A percentile compares a stretch with the other conserved stretches of the same genome.
These are phyloP conservation scores for Yueomyces sp. DNA, from an alignment of 1,139 yeast species.

Conservation along the genomic window DNA sequence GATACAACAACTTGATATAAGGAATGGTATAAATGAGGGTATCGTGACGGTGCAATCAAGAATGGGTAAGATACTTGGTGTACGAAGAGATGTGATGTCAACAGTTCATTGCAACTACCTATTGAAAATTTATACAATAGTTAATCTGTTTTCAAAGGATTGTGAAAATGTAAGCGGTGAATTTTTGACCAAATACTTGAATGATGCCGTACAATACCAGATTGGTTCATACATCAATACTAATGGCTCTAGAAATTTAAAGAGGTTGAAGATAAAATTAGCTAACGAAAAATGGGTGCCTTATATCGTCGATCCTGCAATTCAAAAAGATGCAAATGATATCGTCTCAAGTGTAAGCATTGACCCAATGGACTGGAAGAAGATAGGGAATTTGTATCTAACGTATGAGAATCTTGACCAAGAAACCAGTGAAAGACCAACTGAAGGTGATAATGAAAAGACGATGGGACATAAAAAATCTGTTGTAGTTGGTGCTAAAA, in stretches of 20 bases:
- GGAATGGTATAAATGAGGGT: conserved; percentile 40
- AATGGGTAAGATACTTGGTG: conserved; percentile 65
- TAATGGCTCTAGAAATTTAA: conserved; percentile 41
- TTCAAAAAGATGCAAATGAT: conserved; percentile 44
- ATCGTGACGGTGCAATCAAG: conserved; percentile 67
- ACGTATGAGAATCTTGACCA: too few relatives aligned
- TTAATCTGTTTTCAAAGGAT: conserved; percentile 61
- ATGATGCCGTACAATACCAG: conserved; percentile 58
- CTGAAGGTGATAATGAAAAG: conserved; percentile 1
- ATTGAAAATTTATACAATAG: conserved; percentile 51
- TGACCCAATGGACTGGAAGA: conserved; percentile 41
- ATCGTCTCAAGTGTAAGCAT: conserved; percentile 39
- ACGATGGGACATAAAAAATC: conserved; percentile 26
- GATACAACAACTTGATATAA: conserved; percentile 53
- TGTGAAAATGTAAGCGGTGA: conserved; percentile 80
- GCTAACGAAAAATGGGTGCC: conserved; percentile 79
- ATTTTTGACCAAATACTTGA: conserved; percentile 45
- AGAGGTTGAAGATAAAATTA: conserved; percentile 33
- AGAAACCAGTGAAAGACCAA: background rate
- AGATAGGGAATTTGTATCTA: conserved; percentile 24
- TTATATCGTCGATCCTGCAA: conserved; percentile 33
- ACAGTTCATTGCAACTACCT: conserved; percentile 44
- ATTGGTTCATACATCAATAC: conserved; percentile 46
- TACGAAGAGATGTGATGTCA: conserved; percentile 62
- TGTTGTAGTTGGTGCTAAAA: conserved; percentile 30